These are phyloP conservation scores for Gossypium ekmanianum DNA, from an alignment of 345 rosid genomes.

Conservation along the genomic window DNA sequence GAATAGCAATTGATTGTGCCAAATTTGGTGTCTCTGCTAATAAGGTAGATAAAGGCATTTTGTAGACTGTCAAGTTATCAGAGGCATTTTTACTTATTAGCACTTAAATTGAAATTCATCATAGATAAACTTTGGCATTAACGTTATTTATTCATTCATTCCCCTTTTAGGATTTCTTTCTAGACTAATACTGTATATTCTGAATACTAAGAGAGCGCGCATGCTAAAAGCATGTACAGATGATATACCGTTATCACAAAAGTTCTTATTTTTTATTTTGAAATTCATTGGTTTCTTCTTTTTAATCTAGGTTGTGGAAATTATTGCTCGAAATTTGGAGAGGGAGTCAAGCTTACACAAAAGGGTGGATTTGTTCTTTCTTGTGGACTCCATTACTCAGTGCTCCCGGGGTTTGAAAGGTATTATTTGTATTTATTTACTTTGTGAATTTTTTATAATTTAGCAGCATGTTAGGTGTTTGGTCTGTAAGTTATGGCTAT, in stretches of 20 bases:
- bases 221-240: neutral
- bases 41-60: slow-evolving; percentile 42
- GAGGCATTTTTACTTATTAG: too few species aligned
- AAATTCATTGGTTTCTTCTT: neutral
- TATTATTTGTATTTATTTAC: slow-evolving; percentile 13
- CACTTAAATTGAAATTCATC: too few species aligned
- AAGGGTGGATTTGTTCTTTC: slow-evolving; percentile 91
- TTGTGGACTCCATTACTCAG: slow-evolving; percentile 89
- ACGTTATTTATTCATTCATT: neutral
- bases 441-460: neutral
- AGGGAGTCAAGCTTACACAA: slow-evolving; percentile 66
- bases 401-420: slow-evolving; percentile 85
- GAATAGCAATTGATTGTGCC: slow-evolving; percentile 82
- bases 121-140: too few species aligned
- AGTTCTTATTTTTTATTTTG: neutral
- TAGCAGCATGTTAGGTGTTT: neutral
- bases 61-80: too few species aligned
- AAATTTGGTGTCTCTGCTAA: slow-evolving; percentile 65
- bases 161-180: neutral
- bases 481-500: neutral
- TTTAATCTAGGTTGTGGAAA: slow-evolving; percentile 63
- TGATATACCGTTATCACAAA: neutral
- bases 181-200: neutral
- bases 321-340: slow-evolving; percentile 65
- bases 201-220: neutral